phyloP scores from a whole-genome alignment of 2,329 filamentous ascomycete genomes.

The Aspergillus caelatus region DNA sequence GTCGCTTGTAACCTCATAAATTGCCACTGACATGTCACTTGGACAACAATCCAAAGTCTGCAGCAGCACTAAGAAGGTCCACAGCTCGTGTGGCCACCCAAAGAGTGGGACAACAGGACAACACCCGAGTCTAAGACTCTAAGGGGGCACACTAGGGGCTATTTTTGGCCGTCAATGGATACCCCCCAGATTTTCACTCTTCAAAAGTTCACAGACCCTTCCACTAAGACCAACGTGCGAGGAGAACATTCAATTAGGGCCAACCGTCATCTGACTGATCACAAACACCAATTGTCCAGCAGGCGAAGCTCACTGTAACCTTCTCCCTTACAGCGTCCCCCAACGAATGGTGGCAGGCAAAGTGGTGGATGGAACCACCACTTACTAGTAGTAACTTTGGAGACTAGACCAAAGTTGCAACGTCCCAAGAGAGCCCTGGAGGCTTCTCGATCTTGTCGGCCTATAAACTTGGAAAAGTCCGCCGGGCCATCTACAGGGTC shows the following conservation, averaged over 20 bases:
- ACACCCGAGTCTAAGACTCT: not conserved
- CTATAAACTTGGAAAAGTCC: not conserved
- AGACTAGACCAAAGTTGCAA: not conserved
- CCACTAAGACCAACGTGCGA: not conserved
- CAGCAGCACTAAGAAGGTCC: not conserved
- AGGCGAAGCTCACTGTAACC: not conserved
- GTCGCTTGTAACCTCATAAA: not conserved
- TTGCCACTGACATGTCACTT: constrained; percentile 7
- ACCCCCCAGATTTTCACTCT: constrained; percentile 11
- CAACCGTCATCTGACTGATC: not conserved
- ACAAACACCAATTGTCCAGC: not conserved
- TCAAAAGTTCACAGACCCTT: not conserved
- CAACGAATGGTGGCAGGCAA: not conserved
- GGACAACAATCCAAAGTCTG: not conserved
- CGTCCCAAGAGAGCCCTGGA: not conserved
- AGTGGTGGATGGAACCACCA: not conserved
- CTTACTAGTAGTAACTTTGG: not conserved
- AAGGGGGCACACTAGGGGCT: not conserved
- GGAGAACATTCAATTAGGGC: not conserved
- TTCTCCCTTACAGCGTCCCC: not conserved
- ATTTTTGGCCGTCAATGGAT: constrained; percentile 9
- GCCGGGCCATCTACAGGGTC: not conserved
- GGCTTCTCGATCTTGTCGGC: not conserved
- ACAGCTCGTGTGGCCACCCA: not conserved
- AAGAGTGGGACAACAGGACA: constrained; percentile 2